phyloP scores from a whole-genome alignment of 306 rosid genomes.

The Morella rubra region DNA sequence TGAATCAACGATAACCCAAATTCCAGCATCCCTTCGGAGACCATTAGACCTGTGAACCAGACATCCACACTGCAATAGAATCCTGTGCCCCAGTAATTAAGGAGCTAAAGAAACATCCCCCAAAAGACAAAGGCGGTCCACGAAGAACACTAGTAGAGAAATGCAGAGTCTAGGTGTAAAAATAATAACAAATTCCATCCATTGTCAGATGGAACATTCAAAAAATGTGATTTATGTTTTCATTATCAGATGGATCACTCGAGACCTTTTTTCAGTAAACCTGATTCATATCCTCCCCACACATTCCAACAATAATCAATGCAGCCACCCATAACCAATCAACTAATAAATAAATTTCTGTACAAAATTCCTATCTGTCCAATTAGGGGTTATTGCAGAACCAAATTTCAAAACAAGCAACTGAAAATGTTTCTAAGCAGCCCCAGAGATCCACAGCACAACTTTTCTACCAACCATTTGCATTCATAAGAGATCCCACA shows the following conservation, averaged over 20 bases:
- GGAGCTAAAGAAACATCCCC: no score
- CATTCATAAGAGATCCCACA: constrained; percentile 5
- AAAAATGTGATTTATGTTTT: background rate
- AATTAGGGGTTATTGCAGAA: constrained; percentile 40
- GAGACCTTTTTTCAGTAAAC: constrained; percentile 22
- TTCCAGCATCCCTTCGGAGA: no score
- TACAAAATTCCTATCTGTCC: constrained; percentile 47
- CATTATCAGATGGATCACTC: constrained; percentile 4
- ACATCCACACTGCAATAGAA: no score
- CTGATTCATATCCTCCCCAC: constrained; percentile 33
- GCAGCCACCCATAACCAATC: constrained; percentile 49
- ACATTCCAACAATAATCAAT: constrained; percentile 43
- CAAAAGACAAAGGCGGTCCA: no score
- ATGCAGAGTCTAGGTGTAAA: no score
- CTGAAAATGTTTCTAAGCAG: constrained; percentile 8
- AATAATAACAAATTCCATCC: background rate
- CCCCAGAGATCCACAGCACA: constrained; percentile 31
- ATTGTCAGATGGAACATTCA: background rate
- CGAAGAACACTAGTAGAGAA: no score
- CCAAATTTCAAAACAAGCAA: constrained; percentile 32
- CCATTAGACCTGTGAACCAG: no score
- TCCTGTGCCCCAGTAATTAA: no score
- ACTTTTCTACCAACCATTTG: constrained; percentile 29
- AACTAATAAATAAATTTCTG: constrained; percentile 73
- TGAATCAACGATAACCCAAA: no score